These are phyloP conservation scores for Calonectria leucothoes DNA, from an alignment of 2,329 filamentous ascomycete species.

Conservation along the genomic window DNA sequence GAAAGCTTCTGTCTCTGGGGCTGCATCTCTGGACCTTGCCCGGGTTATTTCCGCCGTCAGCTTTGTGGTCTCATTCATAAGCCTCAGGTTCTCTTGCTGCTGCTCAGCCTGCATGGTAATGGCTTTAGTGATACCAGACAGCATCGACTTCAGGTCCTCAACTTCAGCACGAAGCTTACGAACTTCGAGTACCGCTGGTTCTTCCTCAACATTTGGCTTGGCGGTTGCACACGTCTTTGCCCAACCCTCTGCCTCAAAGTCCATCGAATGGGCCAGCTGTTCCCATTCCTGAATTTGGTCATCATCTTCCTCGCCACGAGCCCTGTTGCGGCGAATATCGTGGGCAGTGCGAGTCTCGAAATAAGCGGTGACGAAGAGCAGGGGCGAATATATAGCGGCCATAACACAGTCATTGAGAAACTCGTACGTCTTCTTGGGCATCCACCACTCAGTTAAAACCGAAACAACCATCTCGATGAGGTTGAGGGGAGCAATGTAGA, in stretches of 20 bases:
- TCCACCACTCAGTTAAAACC: slow-evolving; percentile 93
- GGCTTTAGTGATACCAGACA: slow-evolving; percentile 49
- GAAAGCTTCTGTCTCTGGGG: slow-evolving; percentile 4
- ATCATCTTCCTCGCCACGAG: slow-evolving; percentile 87
- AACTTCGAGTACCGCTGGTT: slow-evolving; percentile 79
- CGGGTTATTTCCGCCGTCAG: slow-evolving; percentile 2
- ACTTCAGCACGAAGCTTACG: slow-evolving; percentile 69
- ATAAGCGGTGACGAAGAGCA: slow-evolving; percentile 82
- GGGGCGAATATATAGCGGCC: slow-evolving; percentile 84
- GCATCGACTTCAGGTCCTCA: slow-evolving; percentile 64
- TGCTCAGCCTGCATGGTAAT: slow-evolving; percentile 26
- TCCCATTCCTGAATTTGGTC: slow-evolving; percentile 95
- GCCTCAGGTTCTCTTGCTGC: not conserved
- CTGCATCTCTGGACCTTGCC: not conserved
- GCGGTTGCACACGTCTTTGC: slow-evolving; percentile 79
- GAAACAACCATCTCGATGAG: slow-evolving; percentile 87
- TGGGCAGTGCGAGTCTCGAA: slow-evolving; percentile 75
- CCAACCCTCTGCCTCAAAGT: slow-evolving; percentile 90
- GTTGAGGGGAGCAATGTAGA: slow-evolving; percentile 97
- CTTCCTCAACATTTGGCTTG: slow-evolving; percentile 84
- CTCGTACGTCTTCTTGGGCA: slow-evolving; percentile 79
- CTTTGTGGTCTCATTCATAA: slow-evolving; percentile 2
- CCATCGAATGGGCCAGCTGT: slow-evolving; percentile 76
- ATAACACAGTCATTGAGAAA: slow-evolving; percentile 90
- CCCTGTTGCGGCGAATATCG: slow-evolving; percentile 78